phyloP scores from a whole-genome alignment of 106 monocot genomes.

The Acorus calamus region DNA sequence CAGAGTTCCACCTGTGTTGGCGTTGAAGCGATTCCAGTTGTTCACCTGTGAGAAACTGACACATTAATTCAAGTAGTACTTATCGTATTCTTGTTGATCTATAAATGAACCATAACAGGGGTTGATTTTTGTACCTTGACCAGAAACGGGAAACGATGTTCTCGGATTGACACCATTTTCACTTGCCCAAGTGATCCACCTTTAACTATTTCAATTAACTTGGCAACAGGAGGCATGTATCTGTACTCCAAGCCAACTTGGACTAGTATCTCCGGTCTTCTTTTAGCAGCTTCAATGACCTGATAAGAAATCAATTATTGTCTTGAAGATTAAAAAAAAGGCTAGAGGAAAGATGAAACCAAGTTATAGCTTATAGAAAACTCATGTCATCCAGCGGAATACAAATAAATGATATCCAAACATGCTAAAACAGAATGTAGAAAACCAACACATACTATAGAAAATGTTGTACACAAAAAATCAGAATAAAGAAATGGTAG shows the following conservation, averaged over 20 bases:
- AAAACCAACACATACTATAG: too few relatives aligned
- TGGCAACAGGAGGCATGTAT: slow-evolving; percentile 97
- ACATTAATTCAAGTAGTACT: background rate
- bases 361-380: too few relatives aligned
- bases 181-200: slow-evolving; percentile 57
- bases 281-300: slow-evolving; percentile 67
- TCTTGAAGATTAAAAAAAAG: too few relatives aligned
- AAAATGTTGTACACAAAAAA: too few relatives aligned
- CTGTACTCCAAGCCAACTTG: slow-evolving; percentile 95
- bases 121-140: slow-evolving; percentile 57
- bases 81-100: background rate
- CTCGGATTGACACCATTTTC: slow-evolving; percentile 93
- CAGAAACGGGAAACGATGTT: slow-evolving; percentile 93
- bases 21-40: slow-evolving; percentile 90
- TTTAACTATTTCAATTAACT: slow-evolving; percentile 60
- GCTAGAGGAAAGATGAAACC: too few relatives aligned
- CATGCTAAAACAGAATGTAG: too few relatives aligned
- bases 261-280: slow-evolving; percentile 71
- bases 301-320: slow-evolving; percentile 6
- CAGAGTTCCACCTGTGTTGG: slow-evolving; percentile 76
- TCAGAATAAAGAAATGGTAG: too few relatives aligned
- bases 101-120: background rate
- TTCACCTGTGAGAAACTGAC: slow-evolving; percentile 41
- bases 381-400: too few relatives aligned
- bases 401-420: too few relatives aligned